Base-by-base conservation (phyloP, 2,329 filamentous ascomycete species). In the Fusarium xyrophilum region DNA sequence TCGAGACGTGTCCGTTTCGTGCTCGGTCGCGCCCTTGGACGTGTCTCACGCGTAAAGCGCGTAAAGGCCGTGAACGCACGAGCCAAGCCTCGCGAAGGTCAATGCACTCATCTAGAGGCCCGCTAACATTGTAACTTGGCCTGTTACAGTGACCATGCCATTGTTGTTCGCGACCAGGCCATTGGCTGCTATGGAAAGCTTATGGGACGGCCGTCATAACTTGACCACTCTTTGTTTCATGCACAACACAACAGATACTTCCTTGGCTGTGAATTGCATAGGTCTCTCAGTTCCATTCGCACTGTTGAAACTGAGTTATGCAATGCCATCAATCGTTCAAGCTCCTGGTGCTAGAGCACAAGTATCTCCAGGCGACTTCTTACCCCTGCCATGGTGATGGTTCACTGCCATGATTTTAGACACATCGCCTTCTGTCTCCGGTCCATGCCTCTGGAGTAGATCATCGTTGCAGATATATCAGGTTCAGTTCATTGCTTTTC, bases 1-100 rank as follows among this genome's bases (percentile, higher is more conserved):
- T 60, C 57, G 25, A 63, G 79, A 78, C 81, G 81, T 82, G 81
- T 82, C 79, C 54, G 74, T 81, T 82, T 82, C 81, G 81, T 79
- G 80, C 74, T 74, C 72, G 21, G 38, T 77, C 80, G 79, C 78
- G 79, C 75, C 62, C 52, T 8, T 28, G 14, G 35, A 67, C 76
- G 76, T 76, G 76, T 75, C 68, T 65, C 67, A 69, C 63, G 60
- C 68, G 66, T 56, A 44, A 40, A 60, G 60, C 69, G 71, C 71
- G 71, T 74, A 70, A 69, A 66, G 65, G 58, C 59, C 35, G 62
- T 69, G 57, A 56, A 69, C 66, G 68, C 65, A 61, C 55, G 59
- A 68, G 62, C 66, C 70, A 65, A 51, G 56, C 50, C 48, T 56
- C 39, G 46, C 46, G 21, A 32, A 21, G 17, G 17, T 36, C 25